phyloP scores from a whole-genome alignment of 2,329 filamentous ascomycete species.

The Paraphoma chrysanthemicola region DNA sequence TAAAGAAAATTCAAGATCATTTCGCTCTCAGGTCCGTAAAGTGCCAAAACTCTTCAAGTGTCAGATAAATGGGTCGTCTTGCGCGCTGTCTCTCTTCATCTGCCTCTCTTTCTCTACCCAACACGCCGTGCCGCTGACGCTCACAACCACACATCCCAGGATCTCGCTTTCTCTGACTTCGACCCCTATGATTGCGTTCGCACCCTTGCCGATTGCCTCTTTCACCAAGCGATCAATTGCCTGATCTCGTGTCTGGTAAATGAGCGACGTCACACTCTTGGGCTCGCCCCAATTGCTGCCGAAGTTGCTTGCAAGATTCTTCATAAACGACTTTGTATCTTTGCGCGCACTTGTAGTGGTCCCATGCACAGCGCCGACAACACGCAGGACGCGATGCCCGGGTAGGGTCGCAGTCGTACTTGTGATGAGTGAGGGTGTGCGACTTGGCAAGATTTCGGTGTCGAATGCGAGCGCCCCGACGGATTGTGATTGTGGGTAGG shows the following conservation, averaged over 20 bases:
- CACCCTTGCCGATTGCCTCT: conserved; percentile 40
- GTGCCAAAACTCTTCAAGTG: no score
- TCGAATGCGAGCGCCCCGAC: conserved; percentile 18
- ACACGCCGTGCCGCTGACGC: conserved; percentile 40
- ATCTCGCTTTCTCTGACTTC: conserved; percentile 42
- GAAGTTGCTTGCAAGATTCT: conserved; percentile 28
- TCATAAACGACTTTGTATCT: conserved; percentile 44
- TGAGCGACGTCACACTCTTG: conserved; percentile 37
- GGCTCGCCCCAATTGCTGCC: conserved; percentile 37
- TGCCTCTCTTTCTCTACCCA: conserved; percentile 33
- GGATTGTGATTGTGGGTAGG: conserved; percentile 13
- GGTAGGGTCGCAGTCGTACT: conserved; percentile 35
- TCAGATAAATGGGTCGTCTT: conserved; percentile 22
- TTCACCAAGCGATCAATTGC: conserved; percentile 43
- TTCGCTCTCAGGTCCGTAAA: no score
- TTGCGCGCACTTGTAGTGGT: conserved; percentile 42
- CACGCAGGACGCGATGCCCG: conserved; percentile 32
- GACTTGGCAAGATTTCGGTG: conserved; percentile 33
- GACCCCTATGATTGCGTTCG: conserved; percentile 42
- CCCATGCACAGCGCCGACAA: conserved; percentile 41
- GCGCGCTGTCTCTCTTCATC: conserved; percentile 29
- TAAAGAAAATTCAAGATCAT: no score
- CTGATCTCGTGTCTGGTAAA: conserved; percentile 43
- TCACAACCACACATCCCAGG: conserved; percentile 43
- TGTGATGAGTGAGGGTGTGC: conserved; percentile 37